Base-by-base conservation (phyloP, 768 basidiomycete genomes). In the Lentinula edodes region DNA sequence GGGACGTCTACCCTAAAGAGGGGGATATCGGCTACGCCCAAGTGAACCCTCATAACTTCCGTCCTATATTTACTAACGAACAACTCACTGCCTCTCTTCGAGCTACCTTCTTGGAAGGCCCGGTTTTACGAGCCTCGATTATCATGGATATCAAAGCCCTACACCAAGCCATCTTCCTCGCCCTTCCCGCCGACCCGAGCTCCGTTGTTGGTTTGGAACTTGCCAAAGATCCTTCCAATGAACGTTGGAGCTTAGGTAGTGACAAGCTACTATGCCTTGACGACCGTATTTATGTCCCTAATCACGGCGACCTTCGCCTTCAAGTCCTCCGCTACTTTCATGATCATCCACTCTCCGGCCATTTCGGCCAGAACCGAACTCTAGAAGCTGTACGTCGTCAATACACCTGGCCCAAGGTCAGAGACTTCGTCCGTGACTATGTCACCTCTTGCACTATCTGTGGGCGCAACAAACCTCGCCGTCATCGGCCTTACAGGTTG, bases 311-410 rank as follows among this genome's bases (percentile, higher is more conserved):
- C 60, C 68, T 72, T 39, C 61, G 57, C 1, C 62, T 73, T 6
- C 63, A 61, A 0, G 52, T 71, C 12, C 65, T 76, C 9, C 60
- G 65, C 9, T 12, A 46, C 13, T 58, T 60, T 13, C 72, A 76
- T 65, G 65, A 73, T 52, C 61, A 67, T 28, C 64, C 60, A 23
- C 62, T 67, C 10, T 60, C 70, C 0, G 72, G 75, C 3, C 76
- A 76, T 55, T 72, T 64, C 42, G 73, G 77, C 6, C 65, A 67
- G 42, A 66, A 63, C 23, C 67, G 68, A 36, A 76, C 73, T 0
- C 38, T 67, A 16, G 28, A 60, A 20, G 7, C 55, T 23, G 28
- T 64, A 13, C 36, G 32, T 1, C 15, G 38, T 3, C 8, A 41
- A 0, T 64, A 64, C 20, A 39, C 35, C 15, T 64, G 60, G 60